Percentiles rank a stretch among this genome's conserved stretches.
These are phyloP conservation scores for Solanum chmielewskii DNA, from an alignment of 257 asterid genomes.

Conservation along the genomic window DNA sequence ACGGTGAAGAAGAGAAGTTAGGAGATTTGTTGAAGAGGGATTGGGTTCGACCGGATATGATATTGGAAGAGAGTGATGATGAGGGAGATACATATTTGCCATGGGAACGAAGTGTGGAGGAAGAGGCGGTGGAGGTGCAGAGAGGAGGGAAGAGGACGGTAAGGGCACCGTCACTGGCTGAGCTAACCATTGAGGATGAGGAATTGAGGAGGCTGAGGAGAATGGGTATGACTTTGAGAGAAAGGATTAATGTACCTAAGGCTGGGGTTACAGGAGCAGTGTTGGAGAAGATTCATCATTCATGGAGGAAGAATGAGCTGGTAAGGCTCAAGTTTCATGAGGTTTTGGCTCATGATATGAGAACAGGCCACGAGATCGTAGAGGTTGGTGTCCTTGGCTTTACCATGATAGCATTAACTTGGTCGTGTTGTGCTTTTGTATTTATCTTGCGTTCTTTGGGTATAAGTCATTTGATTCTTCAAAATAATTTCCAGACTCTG, in stretches of 20 bases:
- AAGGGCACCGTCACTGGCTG: slow-evolving; percentile 81
- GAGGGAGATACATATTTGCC: slow-evolving; percentile 47
- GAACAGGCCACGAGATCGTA: slow-evolving; percentile 84
- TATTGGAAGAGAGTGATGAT: slow-evolving; percentile 46
- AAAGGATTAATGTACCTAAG: slow-evolving; percentile 77
- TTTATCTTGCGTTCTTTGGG: not conserved
- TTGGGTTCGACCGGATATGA: slow-evolving; percentile 88
- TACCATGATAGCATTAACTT: not conserved
- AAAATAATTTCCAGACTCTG: not conserved
- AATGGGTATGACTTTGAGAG: slow-evolving; percentile 82
- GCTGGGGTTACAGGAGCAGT: slow-evolving; percentile 86
- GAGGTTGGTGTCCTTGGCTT: slow-evolving; percentile 58
- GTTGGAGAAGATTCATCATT: slow-evolving; percentile 83
- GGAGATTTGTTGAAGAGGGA: slow-evolving; percentile 95
- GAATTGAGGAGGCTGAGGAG: slow-evolving; percentile 90
- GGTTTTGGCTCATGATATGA: slow-evolving; percentile 91
- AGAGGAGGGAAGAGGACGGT: slow-evolving; percentile 32
- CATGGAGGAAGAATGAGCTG: slow-evolving; percentile 84
- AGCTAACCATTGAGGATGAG: slow-evolving; percentile 73
- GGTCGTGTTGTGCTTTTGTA: not conserved
- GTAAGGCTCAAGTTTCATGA: slow-evolving; percentile 95
- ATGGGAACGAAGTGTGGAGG: slow-evolving; percentile 61
- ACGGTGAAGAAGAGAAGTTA: slow-evolving; percentile 47
- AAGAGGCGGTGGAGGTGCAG: slow-evolving; percentile 15
- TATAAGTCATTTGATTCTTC: not conserved